phyloP scores from a whole-genome alignment of 2,329 filamentous ascomycete genomes.

The Aspergillus aculeatinus region DNA sequence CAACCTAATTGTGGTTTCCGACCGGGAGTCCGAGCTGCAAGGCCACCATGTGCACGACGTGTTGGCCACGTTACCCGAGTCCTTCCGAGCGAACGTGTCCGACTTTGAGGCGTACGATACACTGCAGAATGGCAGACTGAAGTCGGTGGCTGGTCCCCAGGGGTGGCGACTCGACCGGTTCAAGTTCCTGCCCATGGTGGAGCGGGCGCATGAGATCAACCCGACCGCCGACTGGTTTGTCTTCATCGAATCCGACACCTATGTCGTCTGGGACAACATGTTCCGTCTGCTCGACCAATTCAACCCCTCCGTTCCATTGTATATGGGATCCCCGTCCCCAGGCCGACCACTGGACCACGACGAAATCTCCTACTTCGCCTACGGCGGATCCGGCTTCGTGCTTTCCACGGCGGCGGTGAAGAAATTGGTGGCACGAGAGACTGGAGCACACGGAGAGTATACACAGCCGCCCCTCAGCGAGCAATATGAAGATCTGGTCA shows the following conservation, averaged over 20 bases:
- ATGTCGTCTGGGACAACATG: conserved; percentile 46
- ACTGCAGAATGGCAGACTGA: conserved; percentile 38
- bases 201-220: conserved; percentile 50
- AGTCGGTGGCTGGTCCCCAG: conserved; percentile 32
- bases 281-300: conserved; percentile 53
- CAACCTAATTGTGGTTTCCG: conserved; percentile 52
- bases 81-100: conserved; percentile 36
- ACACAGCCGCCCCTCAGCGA: conserved; percentile 40
- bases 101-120: conserved; percentile 45
- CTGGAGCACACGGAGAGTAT: conserved; percentile 35
- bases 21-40: conserved; percentile 49
- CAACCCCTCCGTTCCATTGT: conserved; percentile 46
- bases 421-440: conserved; percentile 32
- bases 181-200: conserved; percentile 59
- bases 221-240: conserved; percentile 56
- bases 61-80: conserved; percentile 47
- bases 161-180: conserved; percentile 58
- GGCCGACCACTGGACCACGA: conserved; percentile 27
- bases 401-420: conserved; percentile 49
- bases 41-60: conserved; percentile 49
- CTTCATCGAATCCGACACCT: conserved; percentile 59
- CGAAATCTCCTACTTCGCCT: conserved; percentile 46
- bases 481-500: conserved; percentile 44
- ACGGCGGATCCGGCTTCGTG: conserved; percentile 52
- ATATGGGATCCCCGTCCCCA: conserved; percentile 52